Percentiles rank a stretch among this genome's conserved stretches.
phyloP scores from a whole-genome alignment of 441 rosid genomes.

The Syzygium malaccense region DNA sequence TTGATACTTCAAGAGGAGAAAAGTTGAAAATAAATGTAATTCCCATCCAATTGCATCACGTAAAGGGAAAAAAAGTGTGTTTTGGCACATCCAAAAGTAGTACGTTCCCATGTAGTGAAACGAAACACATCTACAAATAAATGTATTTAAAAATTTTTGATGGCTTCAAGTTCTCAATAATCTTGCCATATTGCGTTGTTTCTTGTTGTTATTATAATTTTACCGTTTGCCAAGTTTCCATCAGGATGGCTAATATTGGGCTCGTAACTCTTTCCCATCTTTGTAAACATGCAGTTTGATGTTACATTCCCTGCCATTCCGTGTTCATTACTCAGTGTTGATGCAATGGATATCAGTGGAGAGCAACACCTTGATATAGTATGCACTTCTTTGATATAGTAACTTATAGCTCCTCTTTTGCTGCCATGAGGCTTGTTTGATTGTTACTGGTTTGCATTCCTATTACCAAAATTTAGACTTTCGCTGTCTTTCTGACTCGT shows the following conservation, averaged over 20 bases:
- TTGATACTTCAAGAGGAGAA: slow-evolving; percentile 18
- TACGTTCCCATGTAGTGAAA: background rate
- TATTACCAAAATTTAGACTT: background rate
- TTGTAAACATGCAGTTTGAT: slow-evolving; percentile 4
- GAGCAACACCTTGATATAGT: slow-evolving; percentile 12
- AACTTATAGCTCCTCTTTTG: background rate
- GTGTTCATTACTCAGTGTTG: slow-evolving; percentile 10
- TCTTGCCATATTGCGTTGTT: background rate
- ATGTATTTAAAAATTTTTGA: background rate
- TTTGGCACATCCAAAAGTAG: background rate
- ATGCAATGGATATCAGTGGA: slow-evolving; percentile 14
- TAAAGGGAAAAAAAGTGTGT: background rate
- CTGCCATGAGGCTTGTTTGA: background rate
- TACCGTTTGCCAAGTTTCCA: background rate
- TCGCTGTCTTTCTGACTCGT: background rate
- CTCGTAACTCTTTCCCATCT: background rate
- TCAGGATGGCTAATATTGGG: background rate
- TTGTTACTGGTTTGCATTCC: background rate
- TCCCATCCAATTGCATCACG: background rate
- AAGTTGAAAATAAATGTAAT: slow-evolving; percentile 8
- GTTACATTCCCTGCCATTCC: slow-evolving; percentile 6
- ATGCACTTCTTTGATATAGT: background rate
- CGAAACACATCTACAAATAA: background rate
- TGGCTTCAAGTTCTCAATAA: background rate
- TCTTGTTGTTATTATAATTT: background rate